Percentiles rank a stretch among this genome's conserved stretches.
phyloP scores from a whole-genome alignment of 352 stramenopile species.

The Elongisporangium prolatum region DNA sequence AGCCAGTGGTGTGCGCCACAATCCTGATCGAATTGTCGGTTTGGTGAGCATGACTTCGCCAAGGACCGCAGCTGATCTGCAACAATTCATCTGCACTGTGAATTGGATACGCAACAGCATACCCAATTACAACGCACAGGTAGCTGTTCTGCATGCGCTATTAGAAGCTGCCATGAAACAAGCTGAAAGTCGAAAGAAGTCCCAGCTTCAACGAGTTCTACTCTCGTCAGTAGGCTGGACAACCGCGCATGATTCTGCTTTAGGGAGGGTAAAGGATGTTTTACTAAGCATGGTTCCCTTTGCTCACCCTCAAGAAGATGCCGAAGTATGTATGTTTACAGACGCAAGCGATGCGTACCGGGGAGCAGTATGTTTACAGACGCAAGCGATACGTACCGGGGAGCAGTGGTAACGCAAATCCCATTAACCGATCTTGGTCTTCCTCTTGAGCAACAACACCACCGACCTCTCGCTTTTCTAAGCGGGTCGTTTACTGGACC shows the following conservation, averaged over 20 bases:
- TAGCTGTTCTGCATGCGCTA: no score
- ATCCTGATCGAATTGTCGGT: conserved; percentile 9
- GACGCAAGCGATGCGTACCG: no score
- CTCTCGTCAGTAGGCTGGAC: conserved; percentile 4
- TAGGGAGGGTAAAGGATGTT: no score
- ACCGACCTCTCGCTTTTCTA: neutral
- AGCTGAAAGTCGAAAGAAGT: conserved; percentile 3
- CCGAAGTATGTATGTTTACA: conserved; percentile 1
- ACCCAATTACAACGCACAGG: conserved; percentile 3
- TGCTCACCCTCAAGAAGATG: conserved; percentile 8
- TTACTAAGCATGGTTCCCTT: conserved; percentile 6
- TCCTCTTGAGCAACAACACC: conserved; percentile 1
- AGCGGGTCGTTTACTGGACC: no score
- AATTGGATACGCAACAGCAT: conserved; percentile 11
- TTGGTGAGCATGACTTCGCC: conserved; percentile 2
- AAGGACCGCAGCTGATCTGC: neutral
- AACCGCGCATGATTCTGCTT: no score
- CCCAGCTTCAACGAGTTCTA: neutral
- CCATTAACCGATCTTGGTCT: neutral
- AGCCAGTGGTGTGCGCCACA: no score
- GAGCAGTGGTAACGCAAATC: neutral
- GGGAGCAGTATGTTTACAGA: no score
- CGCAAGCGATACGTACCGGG: no score
- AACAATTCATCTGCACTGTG: conserved; percentile 1
- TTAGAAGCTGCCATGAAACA: conserved; percentile 1